Evolutionary conservation across 129 eudicot genomes (phyloP), one percentile per base, ranked within the genome.

Genomic region (Scalesia atractyloides): DNA sequence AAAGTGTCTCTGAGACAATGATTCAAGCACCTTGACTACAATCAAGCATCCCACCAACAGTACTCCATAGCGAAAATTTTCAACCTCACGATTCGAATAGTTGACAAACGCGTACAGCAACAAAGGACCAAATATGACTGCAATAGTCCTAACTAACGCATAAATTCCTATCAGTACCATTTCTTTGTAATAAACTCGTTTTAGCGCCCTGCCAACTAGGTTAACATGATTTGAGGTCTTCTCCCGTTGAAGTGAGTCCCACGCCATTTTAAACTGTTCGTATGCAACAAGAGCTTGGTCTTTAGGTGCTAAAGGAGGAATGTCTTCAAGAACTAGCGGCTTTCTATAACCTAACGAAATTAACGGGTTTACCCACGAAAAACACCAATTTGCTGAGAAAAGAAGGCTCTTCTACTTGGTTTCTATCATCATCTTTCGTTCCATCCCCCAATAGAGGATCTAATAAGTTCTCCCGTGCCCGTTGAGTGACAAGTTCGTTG

Each of bases 1-100:
- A 82, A 89, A 91, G 67, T 91, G 96, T 14, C 96, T 39, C 33
- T 86, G 77, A 62, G 89, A 76, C 1, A 91, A 33, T 9, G 97
- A 91, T 77, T 91, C 97, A 4, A 83, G 78, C 24, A 83, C 66
- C 84, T 91, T 91, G 59, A 66, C 70, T n/a, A 84, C 16, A 22
- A 91, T 76, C 75, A 88, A 73, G 63, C 47, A 64, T 49, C 89
- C 96, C 20, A 91, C 87, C 56, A 91, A 81, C 51, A 73, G 5
- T 1, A 84, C 17, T 34, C 96, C 91, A 36, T 82, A 50, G 18
- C 66, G 24, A 68, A 79, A 47, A 41, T 66, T 51, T 65, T 53
- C 47, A 9, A 57, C 44, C 12, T 79, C 86, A 9, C 71, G 26
- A 34, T 70, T 85, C 2, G 79, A 81, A 22, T 81, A 88, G 11